Conservation (phyloP, 2,329 filamentous ascomycete species). For the Mycosphaerella sp. region DNA sequence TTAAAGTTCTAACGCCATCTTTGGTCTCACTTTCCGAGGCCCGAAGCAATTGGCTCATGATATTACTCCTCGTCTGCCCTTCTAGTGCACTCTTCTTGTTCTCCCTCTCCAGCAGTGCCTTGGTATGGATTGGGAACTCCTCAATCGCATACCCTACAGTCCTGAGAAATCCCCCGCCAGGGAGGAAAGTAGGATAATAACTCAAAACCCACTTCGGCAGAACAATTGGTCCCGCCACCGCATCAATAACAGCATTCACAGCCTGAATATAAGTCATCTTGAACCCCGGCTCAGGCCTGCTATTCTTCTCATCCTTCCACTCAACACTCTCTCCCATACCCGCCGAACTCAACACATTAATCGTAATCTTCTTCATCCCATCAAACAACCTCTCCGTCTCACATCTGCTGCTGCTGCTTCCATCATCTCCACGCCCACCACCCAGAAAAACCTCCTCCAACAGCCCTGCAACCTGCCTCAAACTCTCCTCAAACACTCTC, state of each 20-base stretch:
- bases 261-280: constrained; percentile 32
- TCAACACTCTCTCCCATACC: constrained; percentile 29
- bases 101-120: constrained; percentile 23
- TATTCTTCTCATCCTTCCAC: constrained; percentile 24
- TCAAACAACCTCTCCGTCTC: constrained; percentile 28
- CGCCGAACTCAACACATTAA: constrained; percentile 31
- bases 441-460: constrained; percentile 21
- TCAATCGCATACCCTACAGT: constrained; percentile 21
- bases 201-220: constrained; percentile 26
- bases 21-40: constrained; percentile 20
- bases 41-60: constrained; percentile 28
- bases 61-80: constrained; percentile 23
- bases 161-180: constrained; percentile 19
- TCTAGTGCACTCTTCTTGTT: constrained; percentile 11
- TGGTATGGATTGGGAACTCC: constrained; percentile 27
- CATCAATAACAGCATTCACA: constrained; percentile 23
- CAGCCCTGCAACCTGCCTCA: constrained; percentile 27
- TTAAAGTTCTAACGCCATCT: constrained; percentile 25
- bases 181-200: constrained; percentile 23
- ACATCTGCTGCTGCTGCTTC: not conserved
- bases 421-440: too few relatives aligned
- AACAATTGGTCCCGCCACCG: constrained; percentile 25
- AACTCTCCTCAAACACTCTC: constrained; percentile 30
- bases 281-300: constrained; percentile 26
- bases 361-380: constrained; percentile 33